Percentiles rank a stretch among this genome's conserved stretches.
Evolutionary conservation across 768 basidiomycete species (phyloP).

Genomic region (Thelephora ganbajun): DNA sequence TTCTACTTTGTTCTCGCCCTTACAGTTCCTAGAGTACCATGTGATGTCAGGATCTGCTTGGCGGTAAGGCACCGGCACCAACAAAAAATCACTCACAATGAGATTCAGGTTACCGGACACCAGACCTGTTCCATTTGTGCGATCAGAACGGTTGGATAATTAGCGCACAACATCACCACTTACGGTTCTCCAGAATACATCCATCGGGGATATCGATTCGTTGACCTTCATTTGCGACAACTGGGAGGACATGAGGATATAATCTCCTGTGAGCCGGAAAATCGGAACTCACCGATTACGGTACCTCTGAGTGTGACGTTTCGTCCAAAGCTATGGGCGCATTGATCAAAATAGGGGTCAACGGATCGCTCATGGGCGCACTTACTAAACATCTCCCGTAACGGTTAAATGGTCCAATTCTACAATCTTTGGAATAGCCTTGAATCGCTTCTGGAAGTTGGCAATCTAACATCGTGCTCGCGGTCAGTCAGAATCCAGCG

Average conservation of each 20-base stretch:
- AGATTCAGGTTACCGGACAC: slow-evolving; percentile 79
- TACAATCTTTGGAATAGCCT: slow-evolving; percentile 81
- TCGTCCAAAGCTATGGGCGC: slow-evolving; percentile 44
- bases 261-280: background rate
- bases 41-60: background rate
- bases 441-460: slow-evolving; percentile 90
- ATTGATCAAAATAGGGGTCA: background rate
- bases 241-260: slow-evolving; percentile 6
- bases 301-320: slow-evolving; percentile 81
- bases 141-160: slow-evolving; percentile 5
- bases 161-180: slow-evolving; percentile 7
- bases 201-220: slow-evolving; percentile 68
- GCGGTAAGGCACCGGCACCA: background rate
- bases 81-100: slow-evolving; percentile 29
- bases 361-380: background rate
- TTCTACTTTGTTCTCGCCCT: background rate
- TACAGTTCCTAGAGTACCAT: background rate
- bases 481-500: background rate
- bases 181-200: slow-evolving; percentile 54
- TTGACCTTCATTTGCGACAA: slow-evolving; percentile 69
- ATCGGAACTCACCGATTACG: slow-evolving; percentile 47
- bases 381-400: slow-evolving; percentile 63
- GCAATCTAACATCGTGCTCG: slow-evolving; percentile 33
- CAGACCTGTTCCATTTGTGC: slow-evolving; percentile 27
- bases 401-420: slow-evolving; percentile 94